Base-by-base conservation (phyloP, 768 basidiomycete species). In the Nidularia pulvinata region DNA sequence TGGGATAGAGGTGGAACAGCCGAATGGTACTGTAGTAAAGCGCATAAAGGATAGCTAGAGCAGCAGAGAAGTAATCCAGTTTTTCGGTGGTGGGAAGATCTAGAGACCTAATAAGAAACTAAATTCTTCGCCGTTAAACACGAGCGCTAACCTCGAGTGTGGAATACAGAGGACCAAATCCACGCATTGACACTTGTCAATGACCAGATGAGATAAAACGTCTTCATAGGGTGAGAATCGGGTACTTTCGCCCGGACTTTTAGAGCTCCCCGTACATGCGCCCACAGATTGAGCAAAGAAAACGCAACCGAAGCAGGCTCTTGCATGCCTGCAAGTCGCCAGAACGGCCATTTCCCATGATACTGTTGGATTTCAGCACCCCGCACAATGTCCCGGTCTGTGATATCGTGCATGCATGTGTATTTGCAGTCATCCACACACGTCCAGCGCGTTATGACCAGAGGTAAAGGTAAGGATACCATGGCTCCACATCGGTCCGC, bases 331-430 rank as follows among this genome's bases (percentile, higher is more conserved):
- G 76, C 72, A 19, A 90, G 73, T 33, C 95, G 81, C 83, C 86
- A 89, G 67, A 99, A 98, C 0, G 95, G 93, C 96, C 96, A 98
- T 74, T 98, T 98, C 13, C 96, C 97, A 61, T 93, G 83, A 68
- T 91, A 95, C 60, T 97, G 95, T 44, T 90, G 82, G 1, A 91
- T 70, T 2, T 53, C 59, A 39, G 62, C 59, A 0, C 82, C 81
- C 5, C 54, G 59, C 33, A 58, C 49, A n/a, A 81, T 58, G 34
- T 84, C 82, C 6, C 70, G 62, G 56, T 84, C 80, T 4, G 91
- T 93, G 36, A 92, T 76, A 47, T 76, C 70, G 63, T 95, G 93
- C 84, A 89, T 93, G 72, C 97, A 99, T 3, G 65, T 67, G 65
- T 99, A 99, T 66, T 85, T 85, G 78, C 96, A 99, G 65, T 97